A percentile compares a stretch with the other conserved stretches of the same genome.
These are phyloP conservation scores for Suillus cothurnatus DNA, from an alignment of 768 basidiomycete species.

Conservation along the genomic window DNA sequence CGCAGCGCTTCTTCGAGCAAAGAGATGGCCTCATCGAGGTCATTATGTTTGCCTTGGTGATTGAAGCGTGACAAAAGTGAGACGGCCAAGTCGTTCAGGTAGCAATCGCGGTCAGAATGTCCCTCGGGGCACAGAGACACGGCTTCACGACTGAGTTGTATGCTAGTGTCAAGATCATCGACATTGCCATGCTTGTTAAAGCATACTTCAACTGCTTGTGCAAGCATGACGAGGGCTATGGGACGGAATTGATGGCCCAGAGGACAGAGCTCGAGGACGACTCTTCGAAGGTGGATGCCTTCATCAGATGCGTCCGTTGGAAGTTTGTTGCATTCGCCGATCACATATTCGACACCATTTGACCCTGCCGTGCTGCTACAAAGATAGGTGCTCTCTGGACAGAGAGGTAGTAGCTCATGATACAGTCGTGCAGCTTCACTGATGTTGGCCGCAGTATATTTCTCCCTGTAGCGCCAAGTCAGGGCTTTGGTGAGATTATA, in stretches of 20 bases:
- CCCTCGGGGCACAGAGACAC: too few relatives aligned
- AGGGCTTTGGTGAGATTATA: slow-evolving; percentile 18
- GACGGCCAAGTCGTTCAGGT: too few relatives aligned
- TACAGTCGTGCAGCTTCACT: slow-evolving; percentile 9
- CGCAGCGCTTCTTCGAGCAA: too few relatives aligned
- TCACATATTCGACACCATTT: neutral
- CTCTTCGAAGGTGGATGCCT: neutral
- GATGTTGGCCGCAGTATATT: slow-evolving; percentile 13
- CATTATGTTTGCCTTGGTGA: too few relatives aligned
- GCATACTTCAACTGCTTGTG: neutral
- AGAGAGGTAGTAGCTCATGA: neutral
- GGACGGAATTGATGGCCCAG: neutral
- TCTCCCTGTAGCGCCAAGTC: slow-evolving; percentile 9
- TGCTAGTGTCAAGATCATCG: too few relatives aligned
- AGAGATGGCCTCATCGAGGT: too few relatives aligned
- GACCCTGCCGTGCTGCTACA: neutral
- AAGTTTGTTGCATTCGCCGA: neutral
- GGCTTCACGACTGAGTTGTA: too few relatives aligned
- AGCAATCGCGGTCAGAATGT: too few relatives aligned
- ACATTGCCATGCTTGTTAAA: neutral
- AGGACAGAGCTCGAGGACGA: neutral
- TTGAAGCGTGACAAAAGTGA: too few relatives aligned
- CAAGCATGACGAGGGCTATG: neutral
- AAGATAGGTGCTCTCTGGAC: neutral
- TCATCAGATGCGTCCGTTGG: neutral